These are phyloP conservation scores for Tetracladium maxilliforme DNA, from an alignment of 2,329 filamentous ascomycete species.

Conservation along the genomic window DNA sequence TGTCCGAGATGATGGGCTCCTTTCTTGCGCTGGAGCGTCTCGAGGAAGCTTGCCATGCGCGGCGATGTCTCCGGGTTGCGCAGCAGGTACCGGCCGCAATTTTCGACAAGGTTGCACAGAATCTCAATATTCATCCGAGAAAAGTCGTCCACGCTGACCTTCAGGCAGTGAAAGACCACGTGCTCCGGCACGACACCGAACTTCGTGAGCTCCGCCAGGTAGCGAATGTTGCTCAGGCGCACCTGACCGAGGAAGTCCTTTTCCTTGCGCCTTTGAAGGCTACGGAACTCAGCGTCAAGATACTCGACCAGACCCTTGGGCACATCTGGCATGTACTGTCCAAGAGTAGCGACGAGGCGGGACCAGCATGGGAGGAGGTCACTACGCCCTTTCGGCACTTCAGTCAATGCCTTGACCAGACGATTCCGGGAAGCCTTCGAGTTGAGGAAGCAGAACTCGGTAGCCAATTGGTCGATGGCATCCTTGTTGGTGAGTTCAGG, in stretches of 20 bases:
- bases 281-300: constrained; percentile 91
- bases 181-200: constrained; percentile 97
- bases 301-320: constrained; percentile 83
- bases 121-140: constrained; percentile 99
- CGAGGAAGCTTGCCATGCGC: constrained; percentile 84
- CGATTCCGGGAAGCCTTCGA: constrained; percentile 95
- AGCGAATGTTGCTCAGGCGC: constrained; percentile 88
- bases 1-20: constrained; percentile 88
- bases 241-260: constrained; percentile 96
- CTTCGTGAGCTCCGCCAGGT: constrained; percentile 92
- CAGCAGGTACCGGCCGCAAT: constrained; percentile 86
- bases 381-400: constrained; percentile 85
- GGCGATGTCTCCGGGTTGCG: constrained; percentile 87
- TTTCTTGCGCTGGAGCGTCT: constrained; percentile 93
- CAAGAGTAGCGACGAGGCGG: constrained; percentile 83
- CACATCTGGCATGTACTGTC: constrained; percentile 89
- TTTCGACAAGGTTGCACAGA: constrained; percentile 88
- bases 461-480: constrained; percentile 75
- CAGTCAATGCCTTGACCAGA: constrained; percentile 81
- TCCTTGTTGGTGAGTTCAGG: constrained; percentile 89
- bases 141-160: constrained; percentile 94
- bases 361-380: constrained; percentile 86
- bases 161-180: constrained; percentile 96
- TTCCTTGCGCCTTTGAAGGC: constrained; percentile 87
- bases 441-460: constrained; percentile 96